These are phyloP conservation scores for Mucor racemosus DNA, from an alignment of 371 early-diverging fungal species.

Conservation along the genomic window DNA sequence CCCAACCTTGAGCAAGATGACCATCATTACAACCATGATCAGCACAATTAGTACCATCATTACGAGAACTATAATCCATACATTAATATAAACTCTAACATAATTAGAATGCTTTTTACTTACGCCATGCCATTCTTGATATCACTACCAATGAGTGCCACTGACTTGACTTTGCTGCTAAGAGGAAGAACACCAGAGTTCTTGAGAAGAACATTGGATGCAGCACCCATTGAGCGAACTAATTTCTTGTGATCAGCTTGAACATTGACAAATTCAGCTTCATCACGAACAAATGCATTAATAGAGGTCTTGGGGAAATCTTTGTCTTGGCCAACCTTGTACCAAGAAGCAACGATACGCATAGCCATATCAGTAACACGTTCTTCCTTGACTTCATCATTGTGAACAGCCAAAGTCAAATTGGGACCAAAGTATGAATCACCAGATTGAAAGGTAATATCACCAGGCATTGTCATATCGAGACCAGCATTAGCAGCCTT, in stretches of 20 bases:
- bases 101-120: background rate
- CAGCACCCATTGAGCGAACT: constrained; percentile 54
- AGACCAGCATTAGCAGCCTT: constrained; percentile 51
- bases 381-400: constrained; percentile 33
- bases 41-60: constrained; percentile 29
- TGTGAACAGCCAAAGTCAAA: constrained; percentile 35
- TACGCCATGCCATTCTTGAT: constrained; percentile 38
- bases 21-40: constrained; percentile 46
- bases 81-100: no score
- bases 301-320: constrained; percentile 48
- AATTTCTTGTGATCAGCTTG: constrained; percentile 43
- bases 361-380: constrained; percentile 61
- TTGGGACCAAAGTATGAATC: constrained; percentile 42
- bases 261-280: constrained; percentile 40
- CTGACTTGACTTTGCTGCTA: constrained; percentile 22
- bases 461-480: constrained; percentile 67
- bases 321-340: constrained; percentile 48
- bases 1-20: constrained; percentile 69
- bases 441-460: constrained; percentile 30
- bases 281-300: constrained; percentile 26
- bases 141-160: constrained; percentile 61
- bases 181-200: constrained; percentile 49
- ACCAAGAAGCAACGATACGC: constrained; percentile 61
- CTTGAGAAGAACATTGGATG: constrained; percentile 54
- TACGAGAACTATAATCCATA: background rate